Base-by-base conservation (phyloP, 306 rosid genomes). In the Rosa lucieae region DNA sequence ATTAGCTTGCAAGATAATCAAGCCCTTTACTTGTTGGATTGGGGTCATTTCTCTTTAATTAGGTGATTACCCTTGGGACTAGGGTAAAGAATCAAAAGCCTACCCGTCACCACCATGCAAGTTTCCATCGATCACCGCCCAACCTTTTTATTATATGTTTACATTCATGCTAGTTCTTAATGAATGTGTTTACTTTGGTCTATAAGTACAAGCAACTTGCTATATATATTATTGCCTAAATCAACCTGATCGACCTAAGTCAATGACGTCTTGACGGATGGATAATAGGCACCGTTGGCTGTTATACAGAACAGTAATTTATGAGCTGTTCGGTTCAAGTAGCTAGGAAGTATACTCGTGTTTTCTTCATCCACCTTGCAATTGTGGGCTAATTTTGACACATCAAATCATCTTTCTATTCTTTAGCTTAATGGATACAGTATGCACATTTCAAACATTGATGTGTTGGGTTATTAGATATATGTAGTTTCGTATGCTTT, bases 31-130 rank as follows among this genome's bases (percentile, higher is more conserved):
- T 18, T 55, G 23, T 55, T 55, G 58, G 62, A 7, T 17, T 52
- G 1, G 21, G 21, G 21, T 52, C n/a, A n/a, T 20, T n/a, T 56
- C 23, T 56, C 26, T 56, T 56, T n/a, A n/a, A 10, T 53, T 53
- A 53, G 61, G 10, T 18, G 61, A 53, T 53, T 20, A 52, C 0
- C 58, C 58, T 48, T 48, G 17, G 52, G 17, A 48, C 12, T 47
- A 47, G 51, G 13, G 51, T 32, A 47, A 47, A 47, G 51, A 47
- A 47, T 49, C 53, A 49, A 49, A 49, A 51, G n/a, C 20, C n/a
- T 29, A 15, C 46, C 14, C 42, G 18, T 58, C 56, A 43, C 26
- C 72, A 13, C 83, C 58, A 52, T 18, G 69, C 51, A 74, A 77
- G 61, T 47, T 63, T 47, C 62, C 40, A 76, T 4, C 71, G 47